Evolutionary conservation across 2,329 filamentous ascomycete species (phyloP).

Genomic region (Diaporthe longicolla): DNA sequence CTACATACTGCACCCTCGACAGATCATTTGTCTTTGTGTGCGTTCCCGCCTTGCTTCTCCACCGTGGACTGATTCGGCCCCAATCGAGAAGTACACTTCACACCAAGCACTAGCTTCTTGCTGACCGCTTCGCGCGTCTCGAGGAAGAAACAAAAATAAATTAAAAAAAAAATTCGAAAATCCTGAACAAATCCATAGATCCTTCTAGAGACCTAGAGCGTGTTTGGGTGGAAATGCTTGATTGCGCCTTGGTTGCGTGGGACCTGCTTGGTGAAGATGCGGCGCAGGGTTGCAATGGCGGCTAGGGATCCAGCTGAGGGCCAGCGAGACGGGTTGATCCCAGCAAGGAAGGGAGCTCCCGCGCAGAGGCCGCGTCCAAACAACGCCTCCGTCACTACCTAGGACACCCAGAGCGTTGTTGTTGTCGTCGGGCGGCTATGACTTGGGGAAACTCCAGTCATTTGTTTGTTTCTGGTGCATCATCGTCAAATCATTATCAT

Average conservation of each 20-base stretch:
- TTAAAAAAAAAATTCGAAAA: not conserved
- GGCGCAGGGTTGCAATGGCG: constrained; percentile 40
- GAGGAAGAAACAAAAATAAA: not conserved
- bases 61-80: not conserved
- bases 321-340: constrained; percentile 34
- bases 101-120: not conserved
- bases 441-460: not conserved
- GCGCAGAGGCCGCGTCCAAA: constrained; percentile 20
- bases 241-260: constrained; percentile 7
- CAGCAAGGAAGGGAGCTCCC: constrained; percentile 37
- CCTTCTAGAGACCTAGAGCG: not conserved
- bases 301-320: constrained; percentile 29
- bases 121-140: not conserved
- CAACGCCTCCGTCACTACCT: constrained; percentile 28
- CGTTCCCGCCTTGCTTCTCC: not conserved
- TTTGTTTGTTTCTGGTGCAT: constrained; percentile 2
- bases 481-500: constrained; percentile 8
- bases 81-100: not conserved
- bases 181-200: too few relatives aligned
- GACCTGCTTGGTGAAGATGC: not conserved
- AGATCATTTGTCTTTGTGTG: not conserved
- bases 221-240: not conserved
- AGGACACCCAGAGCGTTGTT: not conserved
- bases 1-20: not conserved
- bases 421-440: constrained; percentile 30